phyloP scores from a whole-genome alignment of 208 protist species.

The Leishmania gerbilli region DNA sequence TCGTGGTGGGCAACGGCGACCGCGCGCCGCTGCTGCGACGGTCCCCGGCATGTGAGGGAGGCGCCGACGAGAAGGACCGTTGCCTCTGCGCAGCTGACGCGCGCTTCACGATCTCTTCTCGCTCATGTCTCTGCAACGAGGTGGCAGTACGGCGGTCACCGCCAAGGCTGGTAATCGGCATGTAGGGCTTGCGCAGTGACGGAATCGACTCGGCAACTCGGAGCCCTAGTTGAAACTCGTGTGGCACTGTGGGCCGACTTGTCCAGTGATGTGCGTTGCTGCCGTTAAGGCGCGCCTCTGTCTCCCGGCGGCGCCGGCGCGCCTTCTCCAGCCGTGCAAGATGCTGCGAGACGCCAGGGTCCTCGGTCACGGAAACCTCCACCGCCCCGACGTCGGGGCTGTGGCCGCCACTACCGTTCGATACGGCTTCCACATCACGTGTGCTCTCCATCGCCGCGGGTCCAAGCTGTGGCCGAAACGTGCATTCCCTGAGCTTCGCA shows the following conservation, averaged over 20 bases:
- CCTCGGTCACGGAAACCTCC: conserved; percentile 14
- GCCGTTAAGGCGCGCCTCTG: conserved; percentile 35
- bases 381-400: neutral
- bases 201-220: conserved; percentile 43
- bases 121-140: neutral
- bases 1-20: neutral
- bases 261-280: conserved; percentile 31
- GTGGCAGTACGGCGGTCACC: neutral
- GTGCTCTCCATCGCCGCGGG: conserved; percentile 6
- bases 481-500: conserved; percentile 36
- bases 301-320: conserved; percentile 32
- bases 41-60: neutral
- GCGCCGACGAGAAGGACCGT: neutral
- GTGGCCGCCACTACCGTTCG: neutral
- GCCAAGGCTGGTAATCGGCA: neutral
- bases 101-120: neutral
- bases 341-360: conserved; percentile 43
- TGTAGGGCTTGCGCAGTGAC: conserved; percentile 54
- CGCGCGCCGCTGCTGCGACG: neutral
- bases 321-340: conserved; percentile 40
- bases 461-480: conserved; percentile 39
- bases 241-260: conserved; percentile 40
- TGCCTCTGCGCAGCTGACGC: neutral
- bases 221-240: conserved; percentile 36
- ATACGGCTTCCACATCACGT: neutral